Base-by-base conservation (phyloP, 1,284 basidiomycete genomes). In the Ganoderma lucidum region DNA sequence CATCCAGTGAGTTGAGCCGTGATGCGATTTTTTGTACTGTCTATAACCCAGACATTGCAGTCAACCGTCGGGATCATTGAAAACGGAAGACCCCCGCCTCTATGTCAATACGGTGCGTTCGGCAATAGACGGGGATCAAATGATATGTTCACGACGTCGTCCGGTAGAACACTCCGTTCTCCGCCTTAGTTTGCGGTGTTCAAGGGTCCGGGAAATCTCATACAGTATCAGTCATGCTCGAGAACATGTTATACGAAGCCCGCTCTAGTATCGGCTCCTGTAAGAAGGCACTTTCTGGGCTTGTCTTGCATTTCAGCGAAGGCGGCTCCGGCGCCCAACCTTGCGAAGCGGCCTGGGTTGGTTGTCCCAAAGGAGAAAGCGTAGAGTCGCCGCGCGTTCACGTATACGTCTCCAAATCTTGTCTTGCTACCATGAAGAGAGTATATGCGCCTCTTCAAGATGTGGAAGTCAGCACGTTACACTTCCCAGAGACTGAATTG, bases 171-270 rank as follows among this genome's bases (percentile, higher is more conserved):
- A 77, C 81, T 0, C 81, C 82, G 0, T 78, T 82, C 69, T 81
- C 81, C 6, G 77, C 79, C 1, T 67, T 80, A 15, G 80, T 79
- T 30, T 81, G 76, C 62, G 78, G 78, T 6, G 76, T 81, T 6
- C 77, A 80, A 83, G 88, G 91, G 0, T 89, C 90, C 0, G 91
- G 91, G 17, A 93, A 93, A 74, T 92, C 90, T 0, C 92, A 93
- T 64, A 92, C 89, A 0, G 86, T 92, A 0, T 87, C 90, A 0
- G 84, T 90, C 0, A 80, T 93, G 3, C 77, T 93, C 0, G 92
- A 93, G 75, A 88, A 83, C 64, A 90, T 92, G 88, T 81, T 92
- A 15, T 86, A 93, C 28, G 74, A 87, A 0, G 78, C 81, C 17
- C 83, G 83, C 64, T 73, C 81, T 2, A 75, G 83, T 0, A 84